Conservation (phyloP, 768 basidiomycete genomes). For the Naganishia vaughanmartiniae region DNA sequence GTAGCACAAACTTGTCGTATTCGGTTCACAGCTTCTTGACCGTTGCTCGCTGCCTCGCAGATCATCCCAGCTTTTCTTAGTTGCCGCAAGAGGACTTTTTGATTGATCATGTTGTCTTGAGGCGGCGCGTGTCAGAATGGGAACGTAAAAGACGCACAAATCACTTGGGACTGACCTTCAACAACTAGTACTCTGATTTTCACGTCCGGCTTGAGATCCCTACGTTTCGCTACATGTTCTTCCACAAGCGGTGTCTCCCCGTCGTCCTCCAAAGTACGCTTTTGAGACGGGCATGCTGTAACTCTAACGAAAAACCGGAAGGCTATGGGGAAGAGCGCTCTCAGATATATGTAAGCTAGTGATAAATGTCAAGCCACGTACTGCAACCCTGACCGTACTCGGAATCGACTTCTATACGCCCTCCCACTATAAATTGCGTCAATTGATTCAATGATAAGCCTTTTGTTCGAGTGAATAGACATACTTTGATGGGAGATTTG, state of each 20-base stretch:
- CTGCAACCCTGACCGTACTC: constrained; percentile 51
- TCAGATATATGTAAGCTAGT: neutral
- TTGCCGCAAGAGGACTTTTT: constrained; percentile 45
- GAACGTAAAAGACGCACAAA: too few relatives aligned
- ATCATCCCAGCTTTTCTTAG: constrained; percentile 45
- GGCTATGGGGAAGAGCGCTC: constrained; percentile 25
- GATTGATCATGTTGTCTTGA: constrained; percentile 49
- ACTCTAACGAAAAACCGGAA: constrained; percentile 54
- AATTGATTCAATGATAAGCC: neutral
- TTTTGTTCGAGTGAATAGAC: neutral
- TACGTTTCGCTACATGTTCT: constrained; percentile 18
- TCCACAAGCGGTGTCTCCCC: neutral
- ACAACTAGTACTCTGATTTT: constrained; percentile 26
- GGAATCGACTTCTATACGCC: constrained; percentile 52
- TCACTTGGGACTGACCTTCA: constrained; percentile 23
- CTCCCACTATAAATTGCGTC: constrained; percentile 44
- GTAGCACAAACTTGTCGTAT: constrained; percentile 36
- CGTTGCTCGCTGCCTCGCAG: constrained; percentile 46
- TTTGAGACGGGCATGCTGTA: constrained; percentile 13
- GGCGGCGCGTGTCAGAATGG: neutral
- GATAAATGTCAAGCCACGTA: neutral
- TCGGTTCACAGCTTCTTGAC: constrained; percentile 46
- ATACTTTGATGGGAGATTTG: constrained; percentile 41
- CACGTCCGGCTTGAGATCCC: constrained; percentile 7
- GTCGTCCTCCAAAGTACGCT: constrained; percentile 17